These are phyloP conservation scores for Grosmannia huntii DNA, from an alignment of 2,329 filamentous ascomycete genomes.

Conservation along the genomic window DNA sequence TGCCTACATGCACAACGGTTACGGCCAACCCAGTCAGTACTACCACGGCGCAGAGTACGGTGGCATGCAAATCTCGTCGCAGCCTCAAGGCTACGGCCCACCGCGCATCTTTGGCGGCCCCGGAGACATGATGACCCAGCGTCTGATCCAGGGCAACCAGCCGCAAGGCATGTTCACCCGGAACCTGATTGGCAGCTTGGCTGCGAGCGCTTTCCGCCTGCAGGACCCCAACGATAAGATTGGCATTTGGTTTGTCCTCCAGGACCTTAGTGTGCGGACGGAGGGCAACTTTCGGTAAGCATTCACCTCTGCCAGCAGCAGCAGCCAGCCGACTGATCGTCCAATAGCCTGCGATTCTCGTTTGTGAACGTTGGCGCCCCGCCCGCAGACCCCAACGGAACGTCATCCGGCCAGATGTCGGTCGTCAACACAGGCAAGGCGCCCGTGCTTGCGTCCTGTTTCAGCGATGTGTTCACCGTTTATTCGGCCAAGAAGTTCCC, in stretches of 20 bases:
- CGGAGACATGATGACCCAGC: conserved; percentile 21
- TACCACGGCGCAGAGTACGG: conserved; percentile 12
- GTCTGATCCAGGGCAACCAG: conserved; percentile 29
- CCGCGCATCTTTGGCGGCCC: conserved; percentile 16
- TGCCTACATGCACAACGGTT: conserved; percentile 17
- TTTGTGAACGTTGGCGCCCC: conserved; percentile 72
- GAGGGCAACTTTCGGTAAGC: conserved; percentile 79
- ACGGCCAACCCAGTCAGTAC: conserved; percentile 23
- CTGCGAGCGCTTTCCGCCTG: conserved; percentile 77
- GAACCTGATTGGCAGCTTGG: conserved; percentile 85
- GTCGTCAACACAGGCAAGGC: conserved; percentile 63
- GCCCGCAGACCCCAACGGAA: conserved; percentile 21
- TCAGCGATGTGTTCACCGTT: conserved; percentile 82
- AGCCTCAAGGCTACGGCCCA: conserved; percentile 16
- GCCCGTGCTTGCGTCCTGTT: conserved; percentile 72
- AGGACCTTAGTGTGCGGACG: conserved; percentile 87
- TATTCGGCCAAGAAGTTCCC: conserved; percentile 98
- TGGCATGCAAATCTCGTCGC: conserved; percentile 9
- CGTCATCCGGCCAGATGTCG: conserved; percentile 25
- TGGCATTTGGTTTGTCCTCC: conserved; percentile 93
- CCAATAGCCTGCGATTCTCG: conserved; percentile 45
- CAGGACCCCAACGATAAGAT: conserved; percentile 67
- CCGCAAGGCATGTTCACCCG: conserved; percentile 82
- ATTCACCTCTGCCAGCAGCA: background rate
- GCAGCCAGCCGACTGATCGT: background rate